Evolutionary conservation across 208 protist species (phyloP).

Genomic region (Trypanosoma lewisi): DNA sequence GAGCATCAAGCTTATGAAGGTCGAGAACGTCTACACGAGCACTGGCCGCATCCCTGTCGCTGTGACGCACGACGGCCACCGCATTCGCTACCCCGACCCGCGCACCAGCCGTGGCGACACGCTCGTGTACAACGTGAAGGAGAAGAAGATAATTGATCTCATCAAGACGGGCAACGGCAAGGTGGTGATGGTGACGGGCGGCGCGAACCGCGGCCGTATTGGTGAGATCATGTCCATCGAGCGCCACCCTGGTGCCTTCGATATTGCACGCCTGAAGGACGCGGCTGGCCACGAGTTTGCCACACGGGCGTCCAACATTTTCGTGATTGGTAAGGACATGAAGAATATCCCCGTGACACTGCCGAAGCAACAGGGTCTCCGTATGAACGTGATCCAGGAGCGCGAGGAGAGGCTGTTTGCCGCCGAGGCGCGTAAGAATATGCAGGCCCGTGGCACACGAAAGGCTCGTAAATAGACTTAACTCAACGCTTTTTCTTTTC

Average conservation of each 20-base stretch:
- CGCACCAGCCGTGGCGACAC: conserved; percentile 96
- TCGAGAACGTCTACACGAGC: conserved; percentile 90
- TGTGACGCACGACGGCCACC: conserved; percentile 99
- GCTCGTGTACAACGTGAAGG: conserved; percentile 96
- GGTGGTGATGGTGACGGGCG: conserved; percentile 96
- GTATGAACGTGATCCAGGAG: conserved; percentile 87
- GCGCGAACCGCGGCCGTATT: conserved; percentile 98
- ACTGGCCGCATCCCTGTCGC: conserved; percentile 95
- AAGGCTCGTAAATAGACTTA: conserved; percentile 58
- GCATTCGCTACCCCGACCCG: conserved; percentile 99
- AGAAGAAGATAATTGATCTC: conserved; percentile 92
- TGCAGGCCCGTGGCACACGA: conserved; percentile 33
- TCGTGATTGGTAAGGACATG: conserved; percentile 97
- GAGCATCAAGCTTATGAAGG: conserved; percentile 96
- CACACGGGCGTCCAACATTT: conserved; percentile 98
- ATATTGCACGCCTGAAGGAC: conserved; percentile 98
- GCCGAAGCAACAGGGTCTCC: conserved; percentile 96
- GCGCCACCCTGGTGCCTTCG: conserved; percentile 94
- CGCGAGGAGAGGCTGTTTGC: conserved; percentile 83
- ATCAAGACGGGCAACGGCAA: conserved; percentile 92
- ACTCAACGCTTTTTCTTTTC: not conserved
- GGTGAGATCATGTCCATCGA: conserved; percentile 95
- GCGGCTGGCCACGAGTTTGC: conserved; percentile 93
- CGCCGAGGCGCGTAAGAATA: conserved; percentile 65
- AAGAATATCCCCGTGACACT: conserved; percentile 91